phyloP scores from a whole-genome alignment of 2,329 filamentous ascomycete genomes.

The Colletotrichum phormii region DNA sequence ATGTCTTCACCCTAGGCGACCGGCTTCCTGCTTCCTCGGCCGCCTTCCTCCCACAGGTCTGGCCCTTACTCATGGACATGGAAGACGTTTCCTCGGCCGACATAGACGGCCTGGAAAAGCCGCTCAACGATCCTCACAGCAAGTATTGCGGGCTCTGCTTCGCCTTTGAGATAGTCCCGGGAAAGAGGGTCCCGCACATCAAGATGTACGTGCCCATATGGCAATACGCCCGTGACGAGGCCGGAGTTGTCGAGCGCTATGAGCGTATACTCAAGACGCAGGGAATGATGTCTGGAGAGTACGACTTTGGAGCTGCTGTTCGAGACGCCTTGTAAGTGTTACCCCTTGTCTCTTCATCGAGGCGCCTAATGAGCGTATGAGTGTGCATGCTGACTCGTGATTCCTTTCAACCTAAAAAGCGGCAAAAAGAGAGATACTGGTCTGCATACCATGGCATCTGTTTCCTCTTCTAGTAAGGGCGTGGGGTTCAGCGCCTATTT shows the following conservation, averaged over 20 bases:
- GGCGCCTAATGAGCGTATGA: background rate
- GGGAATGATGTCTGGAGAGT: conserved; percentile 9
- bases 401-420: background rate
- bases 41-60: background rate
- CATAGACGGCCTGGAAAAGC: background rate
- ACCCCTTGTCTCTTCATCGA: background rate
- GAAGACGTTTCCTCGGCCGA: background rate
- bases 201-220: conserved; percentile 41
- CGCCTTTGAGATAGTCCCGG: conserved; percentile 38
- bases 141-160: conserved; percentile 12
- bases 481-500: conserved; percentile 17
- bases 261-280: conserved; percentile 5
- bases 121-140: background rate
- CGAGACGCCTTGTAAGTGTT: conserved; percentile 24
- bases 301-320: background rate
- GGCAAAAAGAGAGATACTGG: background rate
- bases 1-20: conserved; percentile 4
- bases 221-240: conserved; percentile 30
- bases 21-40: background rate
- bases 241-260: conserved; percentile 7
- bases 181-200: conserved; percentile 34
- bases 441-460: conserved; percentile 22
- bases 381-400: background rate
- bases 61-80: conserved; percentile 8
- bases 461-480: conserved; percentile 10